These are phyloP conservation scores for Apophysomyces variabilis DNA, from an alignment of 371 early-diverging fungal species.

Conservation along the genomic window DNA sequence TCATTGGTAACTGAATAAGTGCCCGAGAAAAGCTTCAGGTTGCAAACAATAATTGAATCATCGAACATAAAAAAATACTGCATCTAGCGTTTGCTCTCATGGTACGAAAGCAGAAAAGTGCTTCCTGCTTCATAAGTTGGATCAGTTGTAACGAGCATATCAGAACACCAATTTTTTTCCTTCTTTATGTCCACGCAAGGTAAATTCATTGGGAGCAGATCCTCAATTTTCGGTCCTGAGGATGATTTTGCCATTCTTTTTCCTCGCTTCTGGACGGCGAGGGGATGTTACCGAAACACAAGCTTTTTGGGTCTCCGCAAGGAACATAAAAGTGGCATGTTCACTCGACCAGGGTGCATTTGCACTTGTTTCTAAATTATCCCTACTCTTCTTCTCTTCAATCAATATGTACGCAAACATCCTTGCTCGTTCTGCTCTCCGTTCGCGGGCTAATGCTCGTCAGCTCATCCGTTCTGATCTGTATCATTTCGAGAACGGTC, in stretches of 20 bases:
- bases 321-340: slow-evolving; percentile 11
- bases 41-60: too few relatives aligned
- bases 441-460: slow-evolving; percentile 26
- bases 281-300: slow-evolving; percentile 2
- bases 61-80: too few relatives aligned
- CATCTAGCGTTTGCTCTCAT: too few relatives aligned
- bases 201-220: too few relatives aligned
- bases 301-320: slow-evolving; percentile 8
- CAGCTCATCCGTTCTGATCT: slow-evolving; percentile 39
- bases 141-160: too few relatives aligned
- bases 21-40: too few relatives aligned
- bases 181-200: too few relatives aligned
- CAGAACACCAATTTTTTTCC: too few relatives aligned
- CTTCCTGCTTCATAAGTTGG: too few relatives aligned
- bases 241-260: background rate
- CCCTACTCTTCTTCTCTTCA: background rate
- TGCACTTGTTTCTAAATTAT: background rate
- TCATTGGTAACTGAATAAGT: too few relatives aligned
- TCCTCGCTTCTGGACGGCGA: background rate
- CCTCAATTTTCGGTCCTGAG: background rate
- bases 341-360: slow-evolving; percentile 9
- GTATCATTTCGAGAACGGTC: slow-evolving; percentile 39
- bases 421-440: slow-evolving; percentile 39
- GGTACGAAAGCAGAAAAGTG: too few relatives aligned
- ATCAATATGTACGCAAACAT: slow-evolving; percentile 28